These are phyloP conservation scores for Cardiospermum halicacabum DNA, from an alignment of 345 rosid species.

Conservation along the genomic window DNA sequence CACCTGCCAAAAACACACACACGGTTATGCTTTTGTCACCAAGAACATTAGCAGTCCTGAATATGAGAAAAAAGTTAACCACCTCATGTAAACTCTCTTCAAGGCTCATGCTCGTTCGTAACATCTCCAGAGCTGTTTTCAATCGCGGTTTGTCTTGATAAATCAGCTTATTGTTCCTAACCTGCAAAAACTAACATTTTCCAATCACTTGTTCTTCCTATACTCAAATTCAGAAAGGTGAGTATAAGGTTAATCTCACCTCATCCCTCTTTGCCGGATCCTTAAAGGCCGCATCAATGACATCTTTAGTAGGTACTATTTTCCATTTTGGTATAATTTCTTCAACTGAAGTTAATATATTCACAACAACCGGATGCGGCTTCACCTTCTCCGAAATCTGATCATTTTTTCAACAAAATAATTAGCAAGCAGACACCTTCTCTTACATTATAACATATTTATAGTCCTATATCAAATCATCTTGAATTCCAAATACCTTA, in stretches of 20 bases:
- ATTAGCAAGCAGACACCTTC: background rate
- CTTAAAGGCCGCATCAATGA: constrained; percentile 72
- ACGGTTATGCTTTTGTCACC: background rate
- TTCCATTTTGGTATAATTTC: constrained; percentile 94
- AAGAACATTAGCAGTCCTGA: too few species aligned
- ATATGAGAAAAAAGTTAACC: background rate
- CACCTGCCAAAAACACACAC: constrained; percentile 37
- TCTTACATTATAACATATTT: too few species aligned
- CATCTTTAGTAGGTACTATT: constrained; percentile 90
- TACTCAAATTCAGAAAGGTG: background rate
- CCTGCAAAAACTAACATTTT: constrained; percentile 29
- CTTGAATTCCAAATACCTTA: constrained; percentile 56
- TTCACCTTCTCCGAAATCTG: constrained; percentile 96
- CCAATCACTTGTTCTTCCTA: background rate
- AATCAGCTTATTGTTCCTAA: constrained; percentile 81
- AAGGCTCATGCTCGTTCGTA: constrained; percentile 78
- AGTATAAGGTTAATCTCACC: constrained; percentile 26
- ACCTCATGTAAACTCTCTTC: constrained; percentile 72
- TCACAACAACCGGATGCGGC: constrained; percentile 86
- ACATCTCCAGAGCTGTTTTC: constrained; percentile 93
- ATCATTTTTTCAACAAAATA: background rate
- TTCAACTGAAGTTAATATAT: constrained; percentile 70
- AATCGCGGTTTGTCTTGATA: constrained; percentile 96
- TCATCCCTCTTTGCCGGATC: constrained; percentile 80
- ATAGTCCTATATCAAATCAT: too few species aligned